phyloP scores from a whole-genome alignment of 176 grass and related monocot species.

The Juncus effusus region DNA sequence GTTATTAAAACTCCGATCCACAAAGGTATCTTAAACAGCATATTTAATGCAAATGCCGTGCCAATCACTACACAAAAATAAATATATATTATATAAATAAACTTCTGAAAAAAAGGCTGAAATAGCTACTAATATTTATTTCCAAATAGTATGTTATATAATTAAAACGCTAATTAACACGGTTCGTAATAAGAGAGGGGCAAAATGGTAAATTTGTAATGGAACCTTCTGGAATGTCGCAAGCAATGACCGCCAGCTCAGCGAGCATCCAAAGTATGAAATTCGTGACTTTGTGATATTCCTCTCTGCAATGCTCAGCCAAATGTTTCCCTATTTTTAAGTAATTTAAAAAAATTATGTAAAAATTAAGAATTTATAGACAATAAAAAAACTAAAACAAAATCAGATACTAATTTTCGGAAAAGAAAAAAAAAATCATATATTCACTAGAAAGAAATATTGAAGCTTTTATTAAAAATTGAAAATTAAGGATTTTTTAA shows the following conservation, averaged over 20 bases:
- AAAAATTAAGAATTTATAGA: no score
- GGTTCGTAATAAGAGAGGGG: not conserved
- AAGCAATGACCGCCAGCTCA: slow-evolving; percentile 94
- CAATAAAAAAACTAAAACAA: not conserved
- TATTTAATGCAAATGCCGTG: slow-evolving; percentile 98
- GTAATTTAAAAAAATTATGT: not conserved
- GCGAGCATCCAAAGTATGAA: slow-evolving; percentile 93
- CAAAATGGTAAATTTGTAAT: not conserved
- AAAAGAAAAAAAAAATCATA: no score
- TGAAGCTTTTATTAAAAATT: no score
- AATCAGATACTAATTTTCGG: not conserved
- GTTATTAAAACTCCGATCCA: slow-evolving; percentile 97
- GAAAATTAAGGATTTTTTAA: no score
- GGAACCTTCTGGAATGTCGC: slow-evolving; percentile 90
- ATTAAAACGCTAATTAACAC: no score
- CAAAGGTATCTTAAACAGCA: slow-evolving; percentile 79
- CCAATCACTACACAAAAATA: slow-evolving; percentile 75
- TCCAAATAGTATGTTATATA: no score
- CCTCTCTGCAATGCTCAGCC: slow-evolving; percentile 87
- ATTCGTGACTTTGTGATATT: slow-evolving; percentile 83
- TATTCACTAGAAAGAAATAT: no score
- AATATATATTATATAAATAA: not conserved
- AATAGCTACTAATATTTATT: no score
- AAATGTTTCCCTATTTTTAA: slow-evolving; percentile 81
- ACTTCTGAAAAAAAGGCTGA: no score